phyloP scores from a whole-genome alignment of 225 moss, liverwort and hornwort species.

The Marchantia paleacea region DNA sequence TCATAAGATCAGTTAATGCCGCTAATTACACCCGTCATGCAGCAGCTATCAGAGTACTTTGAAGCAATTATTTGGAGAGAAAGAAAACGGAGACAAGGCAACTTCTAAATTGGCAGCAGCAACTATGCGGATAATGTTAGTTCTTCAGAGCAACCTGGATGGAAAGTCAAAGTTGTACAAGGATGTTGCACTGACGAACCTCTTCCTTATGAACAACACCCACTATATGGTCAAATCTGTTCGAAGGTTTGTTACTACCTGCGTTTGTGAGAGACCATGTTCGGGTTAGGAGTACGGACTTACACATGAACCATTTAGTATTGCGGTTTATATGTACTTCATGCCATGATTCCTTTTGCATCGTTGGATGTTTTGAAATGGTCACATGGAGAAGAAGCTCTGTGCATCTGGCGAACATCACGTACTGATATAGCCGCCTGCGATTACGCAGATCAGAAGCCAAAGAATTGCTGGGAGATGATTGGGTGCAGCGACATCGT shows the following conservation, averaged over 20 bases:
- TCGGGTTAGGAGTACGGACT: background rate
- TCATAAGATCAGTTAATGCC: constrained; percentile 9
- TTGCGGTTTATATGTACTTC: background rate
- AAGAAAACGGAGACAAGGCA: constrained; percentile 35
- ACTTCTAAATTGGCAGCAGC: constrained; percentile 60
- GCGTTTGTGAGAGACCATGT: background rate
- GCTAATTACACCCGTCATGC: constrained; percentile 18
- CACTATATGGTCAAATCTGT: constrained; percentile 83
- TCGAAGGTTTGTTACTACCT: constrained; percentile 48
- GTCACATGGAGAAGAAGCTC: no score
- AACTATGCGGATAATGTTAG: constrained; percentile 70
- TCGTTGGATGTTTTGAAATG: background rate
- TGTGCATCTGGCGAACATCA: no score
- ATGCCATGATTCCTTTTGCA: background rate
- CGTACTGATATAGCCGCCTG: background rate
- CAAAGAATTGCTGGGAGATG: constrained; percentile 74
- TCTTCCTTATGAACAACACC: constrained; percentile 89
- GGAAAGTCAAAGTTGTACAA: constrained; percentile 76
- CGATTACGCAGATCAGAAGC: constrained; percentile 53
- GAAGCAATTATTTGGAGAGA: constrained; percentile 64
- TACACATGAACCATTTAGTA: no score
- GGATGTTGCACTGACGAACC: constrained; percentile 66
- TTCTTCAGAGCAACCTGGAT: constrained; percentile 73
- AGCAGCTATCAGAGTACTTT: constrained; percentile 71
- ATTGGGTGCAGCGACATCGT: constrained; percentile 87